These are phyloP conservation scores for Cyclostephanos tholiformis DNA, from an alignment of 108 stramenopile genomes.

Conservation along the genomic window DNA sequence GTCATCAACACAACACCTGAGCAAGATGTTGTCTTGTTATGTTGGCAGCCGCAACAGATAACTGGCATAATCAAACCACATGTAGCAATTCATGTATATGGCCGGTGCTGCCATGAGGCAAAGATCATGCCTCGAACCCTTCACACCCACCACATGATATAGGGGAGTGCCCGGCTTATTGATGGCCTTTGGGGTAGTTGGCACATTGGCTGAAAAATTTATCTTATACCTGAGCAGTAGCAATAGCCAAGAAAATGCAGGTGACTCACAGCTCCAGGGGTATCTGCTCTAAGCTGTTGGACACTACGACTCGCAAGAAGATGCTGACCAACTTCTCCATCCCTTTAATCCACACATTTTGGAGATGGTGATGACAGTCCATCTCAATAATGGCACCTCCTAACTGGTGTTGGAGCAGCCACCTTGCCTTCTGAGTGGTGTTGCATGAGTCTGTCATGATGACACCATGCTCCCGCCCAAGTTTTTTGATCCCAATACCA, in stretches of 20 bases:
- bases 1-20: neutral
- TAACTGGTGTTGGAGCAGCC: neutral
- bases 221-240: neutral
- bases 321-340: neutral
- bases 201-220: neutral
- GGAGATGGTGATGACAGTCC: slow-evolving; percentile 8
- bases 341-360: neutral
- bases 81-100: neutral
- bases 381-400: neutral
- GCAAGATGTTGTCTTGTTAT: neutral
- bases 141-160: slow-evolving; percentile 2
- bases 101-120: neutral
- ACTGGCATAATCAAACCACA: neutral
- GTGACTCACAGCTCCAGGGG: neutral
- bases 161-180: neutral
- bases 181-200: slow-evolving; percentile 16
- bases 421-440: neutral
- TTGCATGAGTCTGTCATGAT: too few species aligned
- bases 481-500: too few species aligned
- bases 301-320: neutral
- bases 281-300: too few species aligned
- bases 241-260: neutral
- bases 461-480: too few species aligned
- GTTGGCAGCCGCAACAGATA: neutral
- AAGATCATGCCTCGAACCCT: slow-evolving; percentile 5